Base-by-base conservation (phyloP, 1,139 yeast genomes). In the Pichiaceae sp. region DNA sequence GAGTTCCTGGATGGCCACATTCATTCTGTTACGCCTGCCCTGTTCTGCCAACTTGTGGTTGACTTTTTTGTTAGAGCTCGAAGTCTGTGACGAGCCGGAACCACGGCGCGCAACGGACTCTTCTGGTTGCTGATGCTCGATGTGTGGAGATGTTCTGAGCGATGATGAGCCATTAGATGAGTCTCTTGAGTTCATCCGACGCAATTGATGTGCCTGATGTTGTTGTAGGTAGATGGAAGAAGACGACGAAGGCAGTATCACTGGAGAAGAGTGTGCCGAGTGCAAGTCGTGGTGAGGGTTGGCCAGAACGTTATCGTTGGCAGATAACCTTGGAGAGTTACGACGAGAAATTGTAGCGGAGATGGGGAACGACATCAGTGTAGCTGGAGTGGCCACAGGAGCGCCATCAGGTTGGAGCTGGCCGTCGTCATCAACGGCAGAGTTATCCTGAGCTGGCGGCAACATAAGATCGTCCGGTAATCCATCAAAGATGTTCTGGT, bases 31-130 rank as follows among this genome's bases (percentile, higher is more conserved):
- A 49, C 98, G 72, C 42, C 98, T 69, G 9, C 96, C 97, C 59
- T 91, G 96, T 60, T 91, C 98, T 0, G 98, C 97, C 20, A 85
- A 69, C 54, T 91, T 89, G 59, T 91, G 98, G 19, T 84, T 78
- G 4, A 91, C 82, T 48, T 79, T 79, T 55, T 81, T 79, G 21
- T 71, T 56, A 2, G 42, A 18, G 8, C 38, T 21, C 16, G 41
- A 14, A 11, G 32, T 27, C 14, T 26, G 9, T 21, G 43, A 35
- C 4, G 32, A n/a, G n/a, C 16, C n/a, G 3, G 31, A 19, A 14
- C 26, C 19, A 12, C 31, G 28, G n/a, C 31, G 17, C 2, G 31
- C n/a, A 17, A 17, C 27, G 21, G 24, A 18, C 20, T 14, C 17
- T 30, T 29, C 23, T 21, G 17, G 31, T 15, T 42, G 42, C 12